Evolutionary conservation across 768 basidiomycete species (phyloP).

Genomic region (Trametes gibbosa): DNA sequence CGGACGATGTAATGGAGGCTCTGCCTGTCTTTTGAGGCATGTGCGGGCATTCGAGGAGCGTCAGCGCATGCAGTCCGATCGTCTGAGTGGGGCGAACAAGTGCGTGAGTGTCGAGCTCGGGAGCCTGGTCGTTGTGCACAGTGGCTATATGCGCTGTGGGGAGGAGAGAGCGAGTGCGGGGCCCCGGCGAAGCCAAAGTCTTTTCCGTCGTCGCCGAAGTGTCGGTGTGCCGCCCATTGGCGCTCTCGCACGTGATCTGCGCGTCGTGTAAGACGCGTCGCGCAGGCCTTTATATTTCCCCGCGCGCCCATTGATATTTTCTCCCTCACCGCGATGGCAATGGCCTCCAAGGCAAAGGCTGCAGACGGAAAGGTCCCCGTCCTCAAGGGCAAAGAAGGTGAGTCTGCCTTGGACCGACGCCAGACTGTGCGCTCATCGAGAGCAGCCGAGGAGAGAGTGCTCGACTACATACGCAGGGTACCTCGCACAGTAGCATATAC

Average conservation of each 20-base stretch:
- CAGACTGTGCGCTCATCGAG: background rate
- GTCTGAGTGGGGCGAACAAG: background rate
- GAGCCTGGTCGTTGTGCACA: background rate
- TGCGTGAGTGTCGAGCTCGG: background rate
- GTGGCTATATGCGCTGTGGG: background rate
- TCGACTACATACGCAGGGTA: constrained; percentile 79
- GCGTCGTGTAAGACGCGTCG: constrained; percentile 1
- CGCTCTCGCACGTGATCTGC: constrained; percentile 1
- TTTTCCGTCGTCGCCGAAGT: background rate
- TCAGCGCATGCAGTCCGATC: constrained; percentile 2
- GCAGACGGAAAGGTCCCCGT: constrained; percentile 36
- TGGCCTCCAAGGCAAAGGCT: constrained; percentile 26
- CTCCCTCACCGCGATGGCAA: constrained; percentile 11
- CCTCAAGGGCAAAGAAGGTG: constrained; percentile 77
- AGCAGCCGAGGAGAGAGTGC: constrained; percentile 69
- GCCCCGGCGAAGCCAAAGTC: constrained; percentile 1
- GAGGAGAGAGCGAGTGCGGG: background rate
- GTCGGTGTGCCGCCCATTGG: too few species aligned
- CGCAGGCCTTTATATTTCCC: background rate
- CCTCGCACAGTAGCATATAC: constrained; percentile 14
- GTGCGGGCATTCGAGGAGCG: constrained; percentile 54
- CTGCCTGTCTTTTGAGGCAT: constrained; percentile 39
- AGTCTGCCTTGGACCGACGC: background rate
- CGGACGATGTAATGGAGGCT: constrained; percentile 43
- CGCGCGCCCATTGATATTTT: background rate